These are phyloP conservation scores for Backusella circina DNA, from an alignment of 192 early-diverging fungal species.

Conservation along the genomic window DNA sequence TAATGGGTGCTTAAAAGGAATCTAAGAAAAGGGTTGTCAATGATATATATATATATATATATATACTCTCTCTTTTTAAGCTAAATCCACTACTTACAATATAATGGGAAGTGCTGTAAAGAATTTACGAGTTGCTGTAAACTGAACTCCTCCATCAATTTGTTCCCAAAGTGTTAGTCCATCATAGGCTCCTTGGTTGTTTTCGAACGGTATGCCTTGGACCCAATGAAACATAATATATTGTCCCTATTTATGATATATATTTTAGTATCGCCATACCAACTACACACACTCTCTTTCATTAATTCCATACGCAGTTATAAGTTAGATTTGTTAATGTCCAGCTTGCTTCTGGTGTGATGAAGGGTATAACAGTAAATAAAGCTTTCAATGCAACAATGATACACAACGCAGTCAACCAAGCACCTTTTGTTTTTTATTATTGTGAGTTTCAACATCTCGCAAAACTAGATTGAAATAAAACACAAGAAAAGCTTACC, in stretches of 20 bases:
- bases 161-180: slow-evolving; percentile 98
- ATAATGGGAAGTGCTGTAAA: slow-evolving; percentile 90
- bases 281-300: background rate
- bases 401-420: slow-evolving; percentile 86
- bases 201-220: slow-evolving; percentile 92
- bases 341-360: slow-evolving; percentile 92
- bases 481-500: slow-evolving; percentile 26
- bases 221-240: slow-evolving; percentile 99
- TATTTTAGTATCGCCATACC: background rate
- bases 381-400: slow-evolving; percentile 74
- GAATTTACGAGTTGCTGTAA: slow-evolving; percentile 98
- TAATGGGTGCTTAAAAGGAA: slow-evolving; percentile 96
- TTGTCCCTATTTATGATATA: slow-evolving; percentile 55
- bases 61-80: background rate
- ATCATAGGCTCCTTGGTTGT: slow-evolving; percentile 91
- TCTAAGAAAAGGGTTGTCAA: slow-evolving; percentile 29
- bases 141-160: slow-evolving; percentile 96
- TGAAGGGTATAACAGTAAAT: slow-evolving; percentile 84
- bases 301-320: slow-evolving; percentile 63
- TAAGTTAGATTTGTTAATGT: slow-evolving; percentile 92
- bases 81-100: slow-evolving; percentile 63
- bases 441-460: background rate
- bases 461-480: background rate
- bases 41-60: background rate
- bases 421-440: slow-evolving; percentile 66